A percentile compares a stretch with the other conserved stretches of the same genome.
phyloP scores from a whole-genome alignment of 306 rosid genomes.

The Heteromeles arbutifolia region DNA sequence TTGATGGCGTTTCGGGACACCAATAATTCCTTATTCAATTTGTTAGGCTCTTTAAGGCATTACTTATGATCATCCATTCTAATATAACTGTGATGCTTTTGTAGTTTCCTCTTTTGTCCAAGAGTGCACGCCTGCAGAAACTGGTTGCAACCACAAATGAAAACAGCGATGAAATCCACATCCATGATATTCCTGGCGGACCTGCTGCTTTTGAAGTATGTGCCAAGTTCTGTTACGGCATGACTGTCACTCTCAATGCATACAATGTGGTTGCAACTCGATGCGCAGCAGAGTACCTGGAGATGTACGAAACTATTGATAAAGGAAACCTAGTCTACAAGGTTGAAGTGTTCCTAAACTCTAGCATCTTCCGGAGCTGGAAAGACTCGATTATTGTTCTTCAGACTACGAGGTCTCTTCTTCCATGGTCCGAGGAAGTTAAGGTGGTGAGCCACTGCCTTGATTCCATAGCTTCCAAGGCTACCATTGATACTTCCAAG shows the following conservation, averaged over 20 bases:
- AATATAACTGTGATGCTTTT: slow-evolving; percentile 9
- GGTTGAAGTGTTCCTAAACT: slow-evolving; percentile 88
- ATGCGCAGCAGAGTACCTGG: slow-evolving; percentile 92
- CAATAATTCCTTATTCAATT: not conserved
- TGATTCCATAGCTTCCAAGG: slow-evolving; percentile 87
- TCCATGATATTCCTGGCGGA: slow-evolving; percentile 88
- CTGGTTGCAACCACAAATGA: slow-evolving; percentile 46
- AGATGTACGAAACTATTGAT: slow-evolving; percentile 79
- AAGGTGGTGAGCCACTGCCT: slow-evolving; percentile 76
- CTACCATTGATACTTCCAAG: slow-evolving; percentile 66
- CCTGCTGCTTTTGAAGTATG: slow-evolving; percentile 95
- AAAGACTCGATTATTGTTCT: slow-evolving; percentile 91
- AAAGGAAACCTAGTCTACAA: slow-evolving; percentile 92
- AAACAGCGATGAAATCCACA: slow-evolving; percentile 49
- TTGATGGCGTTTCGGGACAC: not conserved
- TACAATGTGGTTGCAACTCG: slow-evolving; percentile 88
- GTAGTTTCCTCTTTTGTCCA: slow-evolving; percentile 92
- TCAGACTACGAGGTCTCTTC: slow-evolving; percentile 73
- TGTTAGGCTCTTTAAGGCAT: not conserved
- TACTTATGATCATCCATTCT: not conserved
- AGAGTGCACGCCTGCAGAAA: slow-evolving; percentile 77
- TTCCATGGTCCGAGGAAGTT: slow-evolving; percentile 92
- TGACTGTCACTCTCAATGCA: slow-evolving; percentile 88
- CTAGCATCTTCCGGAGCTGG: slow-evolving; percentile 92
- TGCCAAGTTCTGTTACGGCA: slow-evolving; percentile 86